A percentile compares a stretch with the other conserved stretches of the same genome.
Conservation (phyloP, 805 yeast genomes). For the Candida morakotiae region DNA sequence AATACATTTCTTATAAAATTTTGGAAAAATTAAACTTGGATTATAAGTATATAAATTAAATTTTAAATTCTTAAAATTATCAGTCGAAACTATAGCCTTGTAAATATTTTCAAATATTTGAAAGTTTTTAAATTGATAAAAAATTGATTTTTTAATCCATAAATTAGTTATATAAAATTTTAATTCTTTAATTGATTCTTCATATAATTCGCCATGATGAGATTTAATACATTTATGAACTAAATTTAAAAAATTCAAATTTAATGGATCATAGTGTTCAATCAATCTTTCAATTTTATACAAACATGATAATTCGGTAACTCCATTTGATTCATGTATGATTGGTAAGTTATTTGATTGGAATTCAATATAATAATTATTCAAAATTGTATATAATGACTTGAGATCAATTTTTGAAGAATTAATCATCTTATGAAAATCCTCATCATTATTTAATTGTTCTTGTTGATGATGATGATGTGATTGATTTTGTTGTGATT, state of each 20-base stretch:
- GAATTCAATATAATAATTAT: slow-evolving; percentile 7
- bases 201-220: not conserved
- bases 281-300: slow-evolving; percentile 2
- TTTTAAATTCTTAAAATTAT: slow-evolving; percentile 9
- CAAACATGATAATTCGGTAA: slow-evolving; percentile 1
- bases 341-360: no score
- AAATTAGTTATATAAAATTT: slow-evolving; percentile 10
- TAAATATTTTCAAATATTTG: slow-evolving; percentile 18
- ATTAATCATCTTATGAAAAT: slow-evolving; percentile 1
- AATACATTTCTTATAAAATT: slow-evolving; percentile 17
- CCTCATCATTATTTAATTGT: not conserved
- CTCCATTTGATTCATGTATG: not conserved
- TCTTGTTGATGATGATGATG: not conserved
- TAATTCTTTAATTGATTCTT: slow-evolving; percentile 5
- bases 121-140: slow-evolving; percentile 9
- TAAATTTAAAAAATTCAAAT: not conserved
- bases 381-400: slow-evolving; percentile 5
- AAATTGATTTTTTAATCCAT: slow-evolving; percentile 16
- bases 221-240: not conserved
- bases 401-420: not conserved
- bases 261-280: not conserved
- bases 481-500: not conserved
- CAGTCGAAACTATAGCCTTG: slow-evolving; percentile 6
- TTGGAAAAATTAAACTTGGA: slow-evolving; percentile 22
- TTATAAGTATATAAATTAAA: slow-evolving; percentile 18